A percentile compares a stretch with the other conserved stretches of the same genome.
phyloP scores from a whole-genome alignment of 352 stramenopile species.

The Phytophthora fragariaefolia region DNA sequence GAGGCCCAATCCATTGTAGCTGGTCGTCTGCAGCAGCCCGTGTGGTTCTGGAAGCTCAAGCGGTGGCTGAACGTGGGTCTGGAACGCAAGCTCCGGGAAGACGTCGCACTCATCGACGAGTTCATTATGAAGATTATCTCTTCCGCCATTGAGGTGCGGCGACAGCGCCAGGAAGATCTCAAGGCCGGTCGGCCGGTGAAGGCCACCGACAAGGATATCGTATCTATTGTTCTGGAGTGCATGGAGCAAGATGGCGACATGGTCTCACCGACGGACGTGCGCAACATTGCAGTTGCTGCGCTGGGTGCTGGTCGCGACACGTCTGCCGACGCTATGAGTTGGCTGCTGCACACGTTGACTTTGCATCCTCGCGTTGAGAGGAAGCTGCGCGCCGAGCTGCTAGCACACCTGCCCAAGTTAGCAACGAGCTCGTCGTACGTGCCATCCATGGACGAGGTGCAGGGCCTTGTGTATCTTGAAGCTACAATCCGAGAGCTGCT shows the following conservation, averaged over 20 bases:
- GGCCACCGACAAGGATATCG: conserved; percentile 27
- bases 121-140: conserved; percentile 53
- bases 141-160: conserved; percentile 30
- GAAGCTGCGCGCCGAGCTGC: conserved; percentile 53
- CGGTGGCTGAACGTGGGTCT: conserved; percentile 47
- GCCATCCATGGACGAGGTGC: conserved; percentile 55
- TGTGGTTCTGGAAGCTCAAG: conserved; percentile 55
- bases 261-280: conserved; percentile 47
- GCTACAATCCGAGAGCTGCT: conserved; percentile 70
- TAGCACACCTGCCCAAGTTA: conserved; percentile 47
- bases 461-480: conserved; percentile 61
- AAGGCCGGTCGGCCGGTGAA: conserved; percentile 17
- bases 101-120: conserved; percentile 39
- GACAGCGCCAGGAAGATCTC: conserved; percentile 20
- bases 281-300: conserved; percentile 72
- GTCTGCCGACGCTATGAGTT: conserved; percentile 57
- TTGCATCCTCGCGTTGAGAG: conserved; percentile 52
- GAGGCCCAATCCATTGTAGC: conserved; percentile 43
- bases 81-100: conserved; percentile 39
- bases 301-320: conserved; percentile 75
- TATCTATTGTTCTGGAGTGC: conserved; percentile 42
- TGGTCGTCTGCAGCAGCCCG: conserved; percentile 32
- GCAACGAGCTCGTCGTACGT: conserved; percentile 24
- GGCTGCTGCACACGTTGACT: conserved; percentile 71
- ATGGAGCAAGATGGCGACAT: conserved; percentile 34